Conservation (phyloP, 768 basidiomycete species). For the Chalciporus piperatus region DNA sequence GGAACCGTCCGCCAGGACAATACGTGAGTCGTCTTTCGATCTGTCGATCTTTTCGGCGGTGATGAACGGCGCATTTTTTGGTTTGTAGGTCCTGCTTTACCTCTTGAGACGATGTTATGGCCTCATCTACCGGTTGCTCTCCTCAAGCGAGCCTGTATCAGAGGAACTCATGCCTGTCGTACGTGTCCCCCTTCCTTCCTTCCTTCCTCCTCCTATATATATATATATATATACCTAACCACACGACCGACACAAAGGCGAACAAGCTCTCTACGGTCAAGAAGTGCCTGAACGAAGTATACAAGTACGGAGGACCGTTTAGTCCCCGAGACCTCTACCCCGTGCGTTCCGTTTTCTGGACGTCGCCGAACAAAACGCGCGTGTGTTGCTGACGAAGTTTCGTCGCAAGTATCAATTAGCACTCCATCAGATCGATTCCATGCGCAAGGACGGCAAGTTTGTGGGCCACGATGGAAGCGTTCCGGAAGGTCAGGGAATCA, state of each 20-base stretch:
- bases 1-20: conserved; percentile 90
- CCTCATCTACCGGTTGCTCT: conserved; percentile 88
- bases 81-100: conserved; percentile 79
- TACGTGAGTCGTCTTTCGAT: conserved; percentile 54
- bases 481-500: conserved; percentile 94
- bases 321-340: conserved; percentile 91
- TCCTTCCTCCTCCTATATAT: background rate
- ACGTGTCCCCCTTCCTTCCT: conserved; percentile 21
- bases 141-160: conserved; percentile 94
- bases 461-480: conserved; percentile 82
- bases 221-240: too few species aligned
- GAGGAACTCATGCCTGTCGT: conserved; percentile 98
- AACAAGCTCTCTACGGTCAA: conserved; percentile 97
- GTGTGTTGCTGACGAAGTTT: too few species aligned
- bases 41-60: background rate
- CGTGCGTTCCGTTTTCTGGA: too few species aligned
- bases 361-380: too few species aligned
- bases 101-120: conserved; percentile 94
- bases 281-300: conserved; percentile 93
- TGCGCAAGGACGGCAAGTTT: conserved; percentile 93
- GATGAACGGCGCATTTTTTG: background rate
- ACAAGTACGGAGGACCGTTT: conserved; percentile 93
- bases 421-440: conserved; percentile 89
- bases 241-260: conserved; percentile 48
- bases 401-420: conserved; percentile 98